phyloP scores from a whole-genome alignment of 768 basidiomycete genomes.

The Macrolepiota fuliginosa region DNA sequence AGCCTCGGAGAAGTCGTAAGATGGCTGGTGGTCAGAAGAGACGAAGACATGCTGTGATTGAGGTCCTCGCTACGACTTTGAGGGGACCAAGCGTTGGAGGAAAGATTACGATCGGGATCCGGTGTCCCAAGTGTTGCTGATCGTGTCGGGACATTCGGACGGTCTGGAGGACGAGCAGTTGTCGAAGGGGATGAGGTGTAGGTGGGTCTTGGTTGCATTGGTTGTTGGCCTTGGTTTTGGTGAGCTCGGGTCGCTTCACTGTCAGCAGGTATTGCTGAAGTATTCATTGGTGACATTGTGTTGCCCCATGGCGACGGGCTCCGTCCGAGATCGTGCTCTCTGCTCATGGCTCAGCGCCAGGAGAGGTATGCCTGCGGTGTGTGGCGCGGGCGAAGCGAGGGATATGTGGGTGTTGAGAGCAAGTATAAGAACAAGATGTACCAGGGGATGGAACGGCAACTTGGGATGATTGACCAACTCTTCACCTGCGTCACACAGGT shows the following conservation, averaged over 20 bases:
- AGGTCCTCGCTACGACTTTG: conserved; percentile 74
- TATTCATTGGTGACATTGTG: conserved; percentile 13
- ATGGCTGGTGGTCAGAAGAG: conserved; percentile 22
- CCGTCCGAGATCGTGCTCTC: conserved; percentile 32
- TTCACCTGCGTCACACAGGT: conserved; percentile 11
- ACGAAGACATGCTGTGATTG: conserved; percentile 45
- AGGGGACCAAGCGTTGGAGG: conserved; percentile 31
- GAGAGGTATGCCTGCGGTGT: background rate
- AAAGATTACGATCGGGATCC: conserved; percentile 52
- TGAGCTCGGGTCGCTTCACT: conserved; percentile 20
- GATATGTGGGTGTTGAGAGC: conserved; percentile 2
- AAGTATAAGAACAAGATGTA: conserved; percentile 11
- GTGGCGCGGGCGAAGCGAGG: background rate
- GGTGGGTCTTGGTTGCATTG: conserved; percentile 22
- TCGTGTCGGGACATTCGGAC: conserved; percentile 56
- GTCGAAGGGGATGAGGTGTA: conserved; percentile 33
- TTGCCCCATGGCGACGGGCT: conserved; percentile 28
- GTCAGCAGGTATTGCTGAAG: conserved; percentile 6
- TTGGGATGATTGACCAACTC: conserved; percentile 15
- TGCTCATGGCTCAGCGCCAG: conserved; percentile 30
- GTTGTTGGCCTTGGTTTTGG: conserved; percentile 16
- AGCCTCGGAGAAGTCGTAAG: conserved; percentile 38
- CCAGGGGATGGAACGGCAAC: conserved; percentile 14
- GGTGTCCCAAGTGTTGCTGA: conserved; percentile 60
- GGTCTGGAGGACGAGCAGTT: conserved; percentile 43